phyloP scores from a whole-genome alignment of 169 alveolate species.

The Perkinsus chesapeaki region DNA sequence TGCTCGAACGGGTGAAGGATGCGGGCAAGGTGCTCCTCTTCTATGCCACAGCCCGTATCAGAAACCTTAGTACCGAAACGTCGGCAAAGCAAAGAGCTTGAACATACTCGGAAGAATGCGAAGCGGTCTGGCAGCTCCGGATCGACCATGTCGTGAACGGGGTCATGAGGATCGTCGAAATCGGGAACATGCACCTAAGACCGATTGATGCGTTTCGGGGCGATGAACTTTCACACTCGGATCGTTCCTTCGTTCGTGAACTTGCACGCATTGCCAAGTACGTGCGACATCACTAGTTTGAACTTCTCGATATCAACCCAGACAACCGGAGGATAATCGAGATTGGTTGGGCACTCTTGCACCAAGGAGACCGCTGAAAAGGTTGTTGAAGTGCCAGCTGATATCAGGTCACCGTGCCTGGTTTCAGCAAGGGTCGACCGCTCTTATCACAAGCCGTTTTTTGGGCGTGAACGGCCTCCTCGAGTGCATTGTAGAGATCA shows the following conservation, averaged over 20 bases:
- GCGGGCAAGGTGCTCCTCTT: neutral
- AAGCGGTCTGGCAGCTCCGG: neutral
- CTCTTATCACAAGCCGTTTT: neutral
- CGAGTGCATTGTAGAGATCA: neutral
- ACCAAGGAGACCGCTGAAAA: neutral
- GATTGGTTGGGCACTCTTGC: neutral
- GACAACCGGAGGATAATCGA: neutral
- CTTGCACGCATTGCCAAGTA: neutral
- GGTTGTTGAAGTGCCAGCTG: too few species aligned
- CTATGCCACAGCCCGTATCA: neutral
- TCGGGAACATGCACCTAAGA: neutral
- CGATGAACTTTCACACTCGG: neutral
- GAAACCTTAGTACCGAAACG: neutral
- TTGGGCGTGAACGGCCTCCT: neutral
- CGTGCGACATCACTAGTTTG: neutral
- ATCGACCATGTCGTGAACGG: neutral
- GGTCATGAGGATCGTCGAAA: neutral
- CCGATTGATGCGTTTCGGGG: neutral
- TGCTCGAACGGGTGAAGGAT: neutral
- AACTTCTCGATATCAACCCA: neutral
- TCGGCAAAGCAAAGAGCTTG: neutral
- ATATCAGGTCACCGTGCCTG: too few species aligned
- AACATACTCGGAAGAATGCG: neutral
- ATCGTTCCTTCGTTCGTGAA: neutral
- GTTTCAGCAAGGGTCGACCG: neutral